These are phyloP conservation scores for Irpex lacteus DNA, from an alignment of 1,284 basidiomycete genomes.

Conservation along the genomic window DNA sequence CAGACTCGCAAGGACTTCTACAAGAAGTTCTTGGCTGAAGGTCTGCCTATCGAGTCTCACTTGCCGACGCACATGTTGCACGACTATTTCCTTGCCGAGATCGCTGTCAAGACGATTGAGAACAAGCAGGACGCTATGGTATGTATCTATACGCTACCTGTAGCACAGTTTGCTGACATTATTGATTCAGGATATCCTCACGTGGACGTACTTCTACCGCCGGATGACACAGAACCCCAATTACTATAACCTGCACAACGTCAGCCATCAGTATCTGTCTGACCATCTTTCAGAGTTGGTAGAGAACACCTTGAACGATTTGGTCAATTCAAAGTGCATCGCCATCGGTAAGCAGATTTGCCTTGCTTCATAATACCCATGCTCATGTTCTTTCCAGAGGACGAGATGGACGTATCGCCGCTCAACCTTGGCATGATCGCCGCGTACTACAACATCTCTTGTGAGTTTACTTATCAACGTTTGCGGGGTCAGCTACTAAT, in stretches of 20 bases:
- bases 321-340: constrained; percentile 95
- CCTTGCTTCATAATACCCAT: neutral
- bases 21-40: constrained; percentile 97
- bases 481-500: constrained; percentile 11
- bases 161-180: too few species aligned
- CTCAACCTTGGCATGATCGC: constrained; percentile 97
- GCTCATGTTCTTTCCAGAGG: constrained; percentile 47
- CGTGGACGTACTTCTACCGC: constrained; percentile 96
- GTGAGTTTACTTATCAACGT: constrained; percentile 40
- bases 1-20: constrained; percentile 97
- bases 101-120: constrained; percentile 97
- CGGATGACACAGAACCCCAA: constrained; percentile 95
- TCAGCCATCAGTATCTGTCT: constrained; percentile 89
- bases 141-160: constrained; percentile 24
- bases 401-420: constrained; percentile 91
- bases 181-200: constrained; percentile 73
- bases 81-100: constrained; percentile 98
- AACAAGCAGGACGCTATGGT: constrained; percentile 97
- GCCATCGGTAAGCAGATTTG: constrained; percentile 64
- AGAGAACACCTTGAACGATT: constrained; percentile 87
- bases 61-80: constrained; percentile 85
- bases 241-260: constrained; percentile 94
- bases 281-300: constrained; percentile 96
- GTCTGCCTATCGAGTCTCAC: constrained; percentile 96
- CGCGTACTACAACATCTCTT: constrained; percentile 89